A percentile compares a stretch with the other conserved stretches of the same genome.
Conservation (phyloP, 2,329 filamentous ascomycete genomes). For the Ophiosphaerella narmari region DNA sequence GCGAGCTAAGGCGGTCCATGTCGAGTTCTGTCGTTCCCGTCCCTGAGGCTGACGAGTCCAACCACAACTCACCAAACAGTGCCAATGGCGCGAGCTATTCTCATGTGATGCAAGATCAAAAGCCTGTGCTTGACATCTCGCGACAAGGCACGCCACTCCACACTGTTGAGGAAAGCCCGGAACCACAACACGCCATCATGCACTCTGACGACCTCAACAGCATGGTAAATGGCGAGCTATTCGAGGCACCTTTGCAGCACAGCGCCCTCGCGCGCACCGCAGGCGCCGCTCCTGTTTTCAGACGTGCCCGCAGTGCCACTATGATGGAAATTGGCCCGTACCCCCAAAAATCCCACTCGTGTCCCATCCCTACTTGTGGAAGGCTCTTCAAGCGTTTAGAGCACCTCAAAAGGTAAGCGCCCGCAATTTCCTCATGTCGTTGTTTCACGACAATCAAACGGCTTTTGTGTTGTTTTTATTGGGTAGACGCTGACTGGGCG, state of each 20-base stretch:
- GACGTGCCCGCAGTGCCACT: slow-evolving; percentile 89
- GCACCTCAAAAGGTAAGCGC: slow-evolving; percentile 94
- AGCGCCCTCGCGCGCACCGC: slow-evolving; percentile 64
- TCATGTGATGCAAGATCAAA: slow-evolving; percentile 73
- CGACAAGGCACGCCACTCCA: slow-evolving; percentile 89
- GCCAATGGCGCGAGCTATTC: slow-evolving; percentile 62
- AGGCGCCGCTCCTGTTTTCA: slow-evolving; percentile 73
- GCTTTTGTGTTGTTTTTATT: slow-evolving; percentile 23
- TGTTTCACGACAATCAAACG: slow-evolving; percentile 12
- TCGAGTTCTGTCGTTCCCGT: slow-evolving; percentile 85
- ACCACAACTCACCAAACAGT: slow-evolving; percentile 78
- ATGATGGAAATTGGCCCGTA: slow-evolving; percentile 97
- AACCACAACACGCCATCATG: slow-evolving; percentile 70
- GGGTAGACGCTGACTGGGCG: slow-evolving; percentile 57
- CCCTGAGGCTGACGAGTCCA: slow-evolving; percentile 76
- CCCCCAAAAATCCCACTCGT: slow-evolving; percentile 96
- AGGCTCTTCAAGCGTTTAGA: slow-evolving; percentile 98
- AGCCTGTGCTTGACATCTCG: slow-evolving; percentile 76
- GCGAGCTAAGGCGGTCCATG: slow-evolving; percentile 87
- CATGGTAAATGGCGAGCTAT: slow-evolving; percentile 45
- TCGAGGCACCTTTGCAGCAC: slow-evolving; percentile 55
- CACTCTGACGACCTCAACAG: slow-evolving; percentile 70
- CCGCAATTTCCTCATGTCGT: slow-evolving; percentile 37
- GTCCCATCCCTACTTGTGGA: slow-evolving; percentile 97
- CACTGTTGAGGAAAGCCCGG: slow-evolving; percentile 80